A percentile compares a stretch with the other conserved stretches of the same genome.
Conservation (phyloP, 2,329 filamentous ascomycete species). For the Botrytis sinoallii region DNA sequence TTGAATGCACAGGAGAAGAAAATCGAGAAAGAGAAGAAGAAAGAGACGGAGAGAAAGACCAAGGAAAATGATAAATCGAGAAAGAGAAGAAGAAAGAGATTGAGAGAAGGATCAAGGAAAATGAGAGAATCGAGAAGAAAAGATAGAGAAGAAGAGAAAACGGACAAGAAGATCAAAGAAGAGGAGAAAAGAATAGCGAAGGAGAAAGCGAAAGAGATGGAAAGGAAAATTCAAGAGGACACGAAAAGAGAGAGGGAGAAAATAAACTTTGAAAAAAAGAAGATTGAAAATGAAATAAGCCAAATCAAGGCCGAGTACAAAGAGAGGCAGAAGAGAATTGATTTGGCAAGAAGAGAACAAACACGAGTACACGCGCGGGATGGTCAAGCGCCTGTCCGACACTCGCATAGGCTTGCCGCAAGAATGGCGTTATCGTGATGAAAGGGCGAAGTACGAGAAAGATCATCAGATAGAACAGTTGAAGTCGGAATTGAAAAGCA, state of each 20-base stretch:
- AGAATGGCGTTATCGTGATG: neutral
- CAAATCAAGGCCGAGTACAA: neutral
- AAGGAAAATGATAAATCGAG: neutral
- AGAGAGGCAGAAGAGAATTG: too few relatives aligned
- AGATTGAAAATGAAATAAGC: neutral
- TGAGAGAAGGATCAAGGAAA: neutral
- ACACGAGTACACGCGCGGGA: neutral
- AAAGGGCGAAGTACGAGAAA: neutral
- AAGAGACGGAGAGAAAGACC: neutral
- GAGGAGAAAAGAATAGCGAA: neutral
- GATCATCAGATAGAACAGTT: neutral
- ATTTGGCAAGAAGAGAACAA: neutral
- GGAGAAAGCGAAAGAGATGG: neutral
- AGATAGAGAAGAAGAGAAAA: neutral
- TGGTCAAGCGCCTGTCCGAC: neutral
- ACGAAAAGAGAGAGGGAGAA: neutral
- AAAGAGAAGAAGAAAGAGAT: neutral
- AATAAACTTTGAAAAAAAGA: neutral
- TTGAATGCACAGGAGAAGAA: neutral
- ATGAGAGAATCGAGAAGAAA: neutral
- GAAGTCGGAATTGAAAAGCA: neutral
- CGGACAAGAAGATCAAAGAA: neutral
- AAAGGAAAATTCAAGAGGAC: neutral
- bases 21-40: neutral
- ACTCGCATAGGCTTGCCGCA: accelerated